A percentile compares a stretch with the other conserved stretches of the same genome.
phyloP scores from a whole-genome alignment of 2,329 filamentous ascomycete species.

The Hortaea werneckii region DNA sequence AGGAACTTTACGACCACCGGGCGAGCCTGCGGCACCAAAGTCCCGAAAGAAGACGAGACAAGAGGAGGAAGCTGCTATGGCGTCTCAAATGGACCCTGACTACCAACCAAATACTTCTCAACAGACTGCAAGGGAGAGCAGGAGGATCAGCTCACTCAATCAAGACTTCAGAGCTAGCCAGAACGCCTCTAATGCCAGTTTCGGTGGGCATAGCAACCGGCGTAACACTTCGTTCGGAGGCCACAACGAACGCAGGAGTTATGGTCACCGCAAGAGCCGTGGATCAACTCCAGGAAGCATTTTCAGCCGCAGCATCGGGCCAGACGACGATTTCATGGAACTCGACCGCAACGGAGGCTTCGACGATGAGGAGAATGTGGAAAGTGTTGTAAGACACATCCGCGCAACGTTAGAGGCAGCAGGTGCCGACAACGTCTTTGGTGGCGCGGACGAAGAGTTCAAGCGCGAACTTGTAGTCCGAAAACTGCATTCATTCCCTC shows the following conservation, averaged over 20 bases:
- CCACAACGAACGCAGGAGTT: constrained; percentile 54
- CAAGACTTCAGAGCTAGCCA: constrained; percentile 38
- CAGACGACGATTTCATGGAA: constrained; percentile 28
- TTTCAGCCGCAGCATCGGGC: constrained; percentile 23
- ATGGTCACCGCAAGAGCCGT: constrained; percentile 39
- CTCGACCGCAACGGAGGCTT: constrained; percentile 19
- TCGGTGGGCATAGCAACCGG: constrained; percentile 46
- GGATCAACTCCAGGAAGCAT: constrained; percentile 46
- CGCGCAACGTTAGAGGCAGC: constrained; percentile 20
- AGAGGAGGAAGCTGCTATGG: constrained; percentile 37
- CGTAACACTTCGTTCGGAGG: constrained; percentile 63
- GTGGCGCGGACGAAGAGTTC: constrained; percentile 21
- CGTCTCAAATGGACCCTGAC: constrained; percentile 41
- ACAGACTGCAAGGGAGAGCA: constrained; percentile 46
- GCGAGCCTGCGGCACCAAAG: constrained; percentile 11
- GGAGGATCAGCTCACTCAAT: constrained; percentile 82
- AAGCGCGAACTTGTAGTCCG: constrained; percentile 26
- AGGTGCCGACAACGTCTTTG: constrained; percentile 22
- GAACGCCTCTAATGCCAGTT: constrained; percentile 32
- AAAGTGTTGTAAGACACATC: constrained; percentile 19
- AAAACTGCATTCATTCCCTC: constrained; percentile 16
- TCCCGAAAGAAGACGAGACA: constrained; percentile 20
- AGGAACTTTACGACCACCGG: constrained; percentile 24
- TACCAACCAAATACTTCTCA: constrained; percentile 35
- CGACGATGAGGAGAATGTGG: constrained; percentile 18